Conservation (phyloP, 2,329 filamentous ascomycete species). For the Huntiella savannae region DNA sequence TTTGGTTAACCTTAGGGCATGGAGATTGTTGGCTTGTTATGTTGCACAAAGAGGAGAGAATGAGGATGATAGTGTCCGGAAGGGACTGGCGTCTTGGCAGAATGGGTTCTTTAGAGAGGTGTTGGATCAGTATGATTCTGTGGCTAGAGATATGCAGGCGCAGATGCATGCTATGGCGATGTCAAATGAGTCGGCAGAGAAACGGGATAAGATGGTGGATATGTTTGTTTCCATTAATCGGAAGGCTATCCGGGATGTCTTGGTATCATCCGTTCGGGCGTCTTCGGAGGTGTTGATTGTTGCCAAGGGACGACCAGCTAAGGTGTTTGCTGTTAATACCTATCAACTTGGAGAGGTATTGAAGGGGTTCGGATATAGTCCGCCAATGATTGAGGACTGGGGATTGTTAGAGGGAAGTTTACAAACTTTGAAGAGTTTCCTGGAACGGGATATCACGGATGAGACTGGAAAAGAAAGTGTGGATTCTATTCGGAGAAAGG, state of each 20-base stretch:
- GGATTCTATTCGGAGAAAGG: slow-evolving; percentile 2
- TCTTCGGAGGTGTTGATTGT: slow-evolving; percentile 32
- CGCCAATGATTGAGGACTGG: slow-evolving; percentile 27
- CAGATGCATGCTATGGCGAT: slow-evolving; percentile 29
- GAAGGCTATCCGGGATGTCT: slow-evolving; percentile 31
- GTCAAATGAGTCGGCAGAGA: slow-evolving; percentile 21
- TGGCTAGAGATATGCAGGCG: slow-evolving; percentile 35
- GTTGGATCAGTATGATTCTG: slow-evolving; percentile 36
- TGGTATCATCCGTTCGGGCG: slow-evolving; percentile 28
- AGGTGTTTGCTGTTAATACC: slow-evolving; percentile 30
- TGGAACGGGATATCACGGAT: slow-evolving; percentile 15
- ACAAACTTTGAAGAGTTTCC: slow-evolving; percentile 28
- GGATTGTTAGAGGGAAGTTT: slow-evolving; percentile 25
- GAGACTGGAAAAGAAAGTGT: slow-evolving; percentile 12
- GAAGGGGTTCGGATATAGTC: slow-evolving; percentile 25
- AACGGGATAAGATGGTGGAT: slow-evolving; percentile 29
- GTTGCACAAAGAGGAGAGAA: slow-evolving; percentile 27
- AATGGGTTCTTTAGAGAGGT: slow-evolving; percentile 37
- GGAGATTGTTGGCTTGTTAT: slow-evolving; percentile 42
- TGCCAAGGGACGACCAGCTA: slow-evolving; percentile 26
- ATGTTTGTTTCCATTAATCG: slow-evolving; percentile 33
- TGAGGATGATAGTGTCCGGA: slow-evolving; percentile 27
- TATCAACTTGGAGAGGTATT: slow-evolving; percentile 33
- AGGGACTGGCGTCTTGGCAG: slow-evolving; percentile 29
- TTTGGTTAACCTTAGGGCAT: slow-evolving; percentile 42